Base-by-base conservation (phyloP, 768 basidiomycete species). In the Russula sp. region DNA sequence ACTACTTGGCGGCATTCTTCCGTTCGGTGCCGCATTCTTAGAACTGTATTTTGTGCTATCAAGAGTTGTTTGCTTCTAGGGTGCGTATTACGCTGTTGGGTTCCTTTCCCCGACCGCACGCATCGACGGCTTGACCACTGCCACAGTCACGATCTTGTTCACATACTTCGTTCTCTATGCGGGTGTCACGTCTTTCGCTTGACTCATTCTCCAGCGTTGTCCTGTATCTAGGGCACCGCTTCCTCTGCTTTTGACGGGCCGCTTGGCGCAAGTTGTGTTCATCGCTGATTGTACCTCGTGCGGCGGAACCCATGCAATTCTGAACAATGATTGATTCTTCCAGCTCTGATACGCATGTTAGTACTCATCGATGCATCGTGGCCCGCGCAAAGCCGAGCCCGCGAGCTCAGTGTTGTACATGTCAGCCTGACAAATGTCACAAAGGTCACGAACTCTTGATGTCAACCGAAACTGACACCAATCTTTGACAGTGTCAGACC, bases 21-120 rank as follows among this genome's bases (percentile, higher is more conserved):
- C 94, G 0, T 98, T 96, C 67, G 93, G 93, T 55, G 95, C 96
- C 50, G 93, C 92, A 3, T 98, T 97, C 69, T 90, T 98, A 64
- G 96, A 98, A 72, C 75, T 97, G 11, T 97, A 93, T 73, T 97
- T 94, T 70, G 84, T 96, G 47, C 78, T 98, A 61, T 91, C 93
- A 13, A 90, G 87, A n/a, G 68, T 78, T 98, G 32, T 98, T 97
- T 68, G 94, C 94, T 22, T 88, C 92, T 10, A 82, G 91, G 38
- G 90, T n/a, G n/a, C 88, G 48, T 96, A 94, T 75, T 98, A 97
- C 72, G 96, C 96, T 11, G 98, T 98, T 71, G 96, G 96, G 16
- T 98, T 98, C 77, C 75, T 98, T 47, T 88, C 93, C 32, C 75
- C 98, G 56, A 95, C 93, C 0, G 88, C 88, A 54, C 80, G 81